Evolutionary conservation across 2,329 filamentous ascomycete genomes (phyloP).

Genomic region (Ustulina deusta): DNA sequence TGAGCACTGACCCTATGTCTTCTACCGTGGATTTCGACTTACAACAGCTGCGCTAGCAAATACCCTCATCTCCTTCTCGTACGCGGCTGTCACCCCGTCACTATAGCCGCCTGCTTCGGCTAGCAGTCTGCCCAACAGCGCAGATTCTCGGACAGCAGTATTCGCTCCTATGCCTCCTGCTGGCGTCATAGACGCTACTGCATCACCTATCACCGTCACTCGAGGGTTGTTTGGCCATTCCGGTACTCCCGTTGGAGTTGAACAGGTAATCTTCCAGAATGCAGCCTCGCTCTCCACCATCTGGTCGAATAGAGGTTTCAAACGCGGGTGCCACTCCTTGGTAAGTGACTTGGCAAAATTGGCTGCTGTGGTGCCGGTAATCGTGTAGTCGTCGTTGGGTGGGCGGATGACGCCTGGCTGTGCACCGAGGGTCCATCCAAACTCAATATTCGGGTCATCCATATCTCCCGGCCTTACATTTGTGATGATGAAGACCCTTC

Average conservation of each 20-base stretch:
- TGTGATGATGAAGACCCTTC: slow-evolving; percentile 68
- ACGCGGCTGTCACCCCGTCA: slow-evolving; percentile 66
- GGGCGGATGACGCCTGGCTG: slow-evolving; percentile 67
- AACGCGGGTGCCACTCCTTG: slow-evolving; percentile 65
- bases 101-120: slow-evolving; percentile 65
- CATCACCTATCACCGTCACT: slow-evolving; percentile 70
- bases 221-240: slow-evolving; percentile 69
- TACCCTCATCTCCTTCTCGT: slow-evolving; percentile 72
- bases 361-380: slow-evolving; percentile 68
- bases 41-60: slow-evolving; percentile 69
- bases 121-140: slow-evolving; percentile 64
- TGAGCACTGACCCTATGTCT: too few relatives aligned
- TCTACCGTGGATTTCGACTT: too few relatives aligned
- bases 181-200: slow-evolving; percentile 69
- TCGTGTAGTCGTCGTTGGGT: slow-evolving; percentile 70
- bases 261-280: slow-evolving; percentile 76
- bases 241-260: slow-evolving; percentile 68
- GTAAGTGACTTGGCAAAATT: slow-evolving; percentile 68
- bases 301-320: slow-evolving; percentile 68
- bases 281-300: slow-evolving; percentile 69
- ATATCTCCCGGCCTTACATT: slow-evolving; percentile 71
- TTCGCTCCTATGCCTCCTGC: slow-evolving; percentile 68
- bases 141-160: slow-evolving; percentile 67
- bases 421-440: slow-evolving; percentile 74
- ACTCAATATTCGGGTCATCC: slow-evolving; percentile 66